Conservation (phyloP, 2,329 filamentous ascomycete species). For the Colletotrichum theobromicola region DNA sequence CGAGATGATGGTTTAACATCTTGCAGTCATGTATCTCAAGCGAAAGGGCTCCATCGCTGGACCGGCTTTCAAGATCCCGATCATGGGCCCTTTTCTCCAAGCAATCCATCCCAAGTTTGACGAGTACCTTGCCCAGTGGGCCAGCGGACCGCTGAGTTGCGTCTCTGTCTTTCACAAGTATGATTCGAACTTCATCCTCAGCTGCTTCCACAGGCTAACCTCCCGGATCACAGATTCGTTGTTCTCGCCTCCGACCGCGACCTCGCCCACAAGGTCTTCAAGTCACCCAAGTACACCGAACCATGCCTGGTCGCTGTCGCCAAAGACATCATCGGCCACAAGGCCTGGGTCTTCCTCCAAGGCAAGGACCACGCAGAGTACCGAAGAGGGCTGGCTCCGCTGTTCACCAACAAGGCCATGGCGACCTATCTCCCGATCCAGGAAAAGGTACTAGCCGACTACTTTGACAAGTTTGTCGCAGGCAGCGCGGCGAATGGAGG, state of each 20-base stretch:
- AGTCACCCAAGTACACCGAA: slow-evolving; percentile 75
- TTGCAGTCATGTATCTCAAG: slow-evolving; percentile 62
- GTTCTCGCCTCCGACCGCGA: slow-evolving; percentile 80
- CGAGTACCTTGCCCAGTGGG: slow-evolving; percentile 78
- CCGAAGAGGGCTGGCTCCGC: slow-evolving; percentile 74
- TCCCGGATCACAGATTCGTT: slow-evolving; percentile 64
- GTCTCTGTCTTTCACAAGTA: slow-evolving; percentile 89
- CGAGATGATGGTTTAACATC: background rate
- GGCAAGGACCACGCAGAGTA: slow-evolving; percentile 80
- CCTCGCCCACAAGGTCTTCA: slow-evolving; percentile 82
- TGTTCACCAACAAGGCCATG: slow-evolving; percentile 78
- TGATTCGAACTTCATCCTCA: background rate
- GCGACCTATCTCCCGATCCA: slow-evolving; percentile 74
- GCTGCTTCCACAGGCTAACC: background rate
- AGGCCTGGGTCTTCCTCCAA: slow-evolving; percentile 81
- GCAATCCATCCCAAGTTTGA: slow-evolving; percentile 77
- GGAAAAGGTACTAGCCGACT: slow-evolving; percentile 74
- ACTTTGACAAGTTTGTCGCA: slow-evolving; percentile 71
- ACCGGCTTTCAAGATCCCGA: slow-evolving; percentile 67
- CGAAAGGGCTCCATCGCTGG: slow-evolving; percentile 69
- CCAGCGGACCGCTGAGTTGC: slow-evolving; percentile 78
- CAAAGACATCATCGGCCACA: slow-evolving; percentile 73
- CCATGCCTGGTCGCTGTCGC: slow-evolving; percentile 81
- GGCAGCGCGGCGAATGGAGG: slow-evolving; percentile 58
- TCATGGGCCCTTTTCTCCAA: slow-evolving; percentile 79